A percentile compares a stretch with the other conserved stretches of the same genome.
These are phyloP conservation scores for Maudiozyma saulgeensis DNA, from an alignment of 805 yeast species.

Conservation along the genomic window DNA sequence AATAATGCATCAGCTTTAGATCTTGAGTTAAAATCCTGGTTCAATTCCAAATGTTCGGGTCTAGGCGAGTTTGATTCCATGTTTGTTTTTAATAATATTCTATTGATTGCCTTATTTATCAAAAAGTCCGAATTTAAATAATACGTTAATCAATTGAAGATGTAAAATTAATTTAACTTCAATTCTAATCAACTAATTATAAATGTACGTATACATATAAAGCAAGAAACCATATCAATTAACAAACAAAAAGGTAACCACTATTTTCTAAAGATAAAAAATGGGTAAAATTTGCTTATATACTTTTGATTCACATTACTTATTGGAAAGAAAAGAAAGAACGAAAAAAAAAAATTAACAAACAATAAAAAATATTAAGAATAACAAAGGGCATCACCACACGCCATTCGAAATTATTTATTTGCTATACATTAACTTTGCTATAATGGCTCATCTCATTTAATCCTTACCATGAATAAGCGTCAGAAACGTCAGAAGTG, in stretches of 20 bases:
- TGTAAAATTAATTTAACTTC: too few relatives aligned
- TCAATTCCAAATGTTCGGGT: slow-evolving; percentile 27
- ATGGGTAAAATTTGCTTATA: background rate
- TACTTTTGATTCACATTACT: background rate
- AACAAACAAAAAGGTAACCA: background rate
- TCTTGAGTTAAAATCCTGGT: slow-evolving; percentile 1
- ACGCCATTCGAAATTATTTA: too few relatives aligned
- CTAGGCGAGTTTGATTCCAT: slow-evolving; percentile 28
- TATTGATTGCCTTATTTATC: background rate
- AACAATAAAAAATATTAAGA: too few relatives aligned
- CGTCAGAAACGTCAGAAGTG: background rate
- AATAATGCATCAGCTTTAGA: background rate
- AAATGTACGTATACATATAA: background rate
- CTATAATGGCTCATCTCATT: background rate
- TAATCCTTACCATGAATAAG: background rate
- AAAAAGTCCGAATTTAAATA: too few relatives aligned
- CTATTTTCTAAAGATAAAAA: background rate
- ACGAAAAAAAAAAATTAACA: background rate
- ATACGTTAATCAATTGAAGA: too few relatives aligned
- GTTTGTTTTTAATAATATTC: background rate
- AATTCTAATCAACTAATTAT: too few relatives aligned
- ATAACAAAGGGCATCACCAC: too few relatives aligned
- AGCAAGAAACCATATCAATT: background rate
- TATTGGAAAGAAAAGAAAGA: background rate
- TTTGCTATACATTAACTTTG: too few relatives aligned